Evolutionary conservation across 441 rosid species (phyloP).

Genomic region (Brassica hybrid): DNA sequence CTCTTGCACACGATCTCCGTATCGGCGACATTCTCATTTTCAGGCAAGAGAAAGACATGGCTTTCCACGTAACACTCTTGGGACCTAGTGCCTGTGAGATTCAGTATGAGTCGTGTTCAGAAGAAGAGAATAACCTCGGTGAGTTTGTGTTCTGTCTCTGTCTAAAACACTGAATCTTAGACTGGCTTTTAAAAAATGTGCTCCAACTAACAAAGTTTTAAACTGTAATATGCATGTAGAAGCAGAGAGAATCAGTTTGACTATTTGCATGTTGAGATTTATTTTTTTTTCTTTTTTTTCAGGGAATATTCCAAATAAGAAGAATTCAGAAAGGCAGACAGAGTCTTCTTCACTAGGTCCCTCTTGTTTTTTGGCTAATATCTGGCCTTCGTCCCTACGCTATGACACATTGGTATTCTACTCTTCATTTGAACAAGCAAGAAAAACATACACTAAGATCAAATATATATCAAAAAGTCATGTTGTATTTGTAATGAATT

Average conservation of each 20-base stretch:
- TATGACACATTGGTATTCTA: conserved; percentile 2
- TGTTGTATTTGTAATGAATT: background rate
- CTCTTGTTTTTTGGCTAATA: background rate
- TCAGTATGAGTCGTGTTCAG: conserved; percentile 24
- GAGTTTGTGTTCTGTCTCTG: conserved; percentile 10
- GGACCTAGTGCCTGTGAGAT: conserved; percentile 34
- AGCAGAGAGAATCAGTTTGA: background rate
- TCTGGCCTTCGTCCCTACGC: background rate
- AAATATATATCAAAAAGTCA: background rate
- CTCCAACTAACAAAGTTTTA: background rate
- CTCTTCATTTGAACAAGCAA: background rate
- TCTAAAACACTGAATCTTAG: background rate
- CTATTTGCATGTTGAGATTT: background rate
- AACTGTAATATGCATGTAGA: background rate
- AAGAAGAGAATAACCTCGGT: background rate
- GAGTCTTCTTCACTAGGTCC: background rate
- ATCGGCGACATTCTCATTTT: conserved; percentile 36
- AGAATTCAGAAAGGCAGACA: background rate
- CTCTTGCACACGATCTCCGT: conserved; percentile 26
- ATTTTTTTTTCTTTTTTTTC: background rate
- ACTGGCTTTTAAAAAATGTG: background rate
- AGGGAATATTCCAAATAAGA: background rate
- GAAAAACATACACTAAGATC: background rate
- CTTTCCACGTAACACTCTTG: conserved; percentile 20
- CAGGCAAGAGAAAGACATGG: conserved; percentile 27